Percentiles rank a stretch among this genome's conserved stretches.
Evolutionary conservation across 306 rosid genomes (phyloP).

Genomic region (Leucaena leucocephala): DNA sequence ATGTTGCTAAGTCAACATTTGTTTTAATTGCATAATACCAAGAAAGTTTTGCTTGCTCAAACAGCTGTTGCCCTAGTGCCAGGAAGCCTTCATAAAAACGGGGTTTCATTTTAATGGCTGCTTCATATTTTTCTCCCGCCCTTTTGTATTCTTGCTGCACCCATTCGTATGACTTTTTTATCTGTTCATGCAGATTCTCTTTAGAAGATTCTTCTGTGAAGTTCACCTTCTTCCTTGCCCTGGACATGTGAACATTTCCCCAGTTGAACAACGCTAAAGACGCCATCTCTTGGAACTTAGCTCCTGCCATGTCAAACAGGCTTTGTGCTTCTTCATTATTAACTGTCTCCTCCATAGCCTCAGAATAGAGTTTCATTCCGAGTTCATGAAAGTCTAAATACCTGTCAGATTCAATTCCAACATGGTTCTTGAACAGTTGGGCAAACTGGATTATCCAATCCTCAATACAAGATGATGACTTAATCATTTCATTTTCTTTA

Average conservation of each 20-base stretch:
- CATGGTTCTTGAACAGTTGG: constrained; percentile 73
- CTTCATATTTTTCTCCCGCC: constrained; percentile 82
- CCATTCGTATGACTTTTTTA: constrained; percentile 69
- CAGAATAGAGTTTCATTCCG: constrained; percentile 87
- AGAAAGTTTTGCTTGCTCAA: constrained; percentile 82
- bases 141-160: constrained; percentile 61
- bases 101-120: constrained; percentile 66
- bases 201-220: constrained; percentile 60
- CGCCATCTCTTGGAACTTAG: constrained; percentile 88
- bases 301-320: constrained; percentile 74
- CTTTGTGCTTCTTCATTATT: constrained; percentile 88
- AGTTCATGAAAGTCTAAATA: constrained; percentile 80
- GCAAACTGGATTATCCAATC: constrained; percentile 89
- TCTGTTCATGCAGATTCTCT: constrained; percentile 49
- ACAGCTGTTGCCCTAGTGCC: constrained; percentile 79
- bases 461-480: constrained; percentile 74
- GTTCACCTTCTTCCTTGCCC: constrained; percentile 78
- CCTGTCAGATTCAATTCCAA: constrained; percentile 78
- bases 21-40: constrained; percentile 75
- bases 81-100: constrained; percentile 84
- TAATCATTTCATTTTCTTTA: constrained; percentile 50
- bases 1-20: constrained; percentile 53
- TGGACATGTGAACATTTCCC: constrained; percentile 91
- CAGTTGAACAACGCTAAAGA: constrained; percentile 92
- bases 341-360: constrained; percentile 91